Conservation (phyloP, 805 yeast species). For the Blastobotrys mokoenaii region DNA sequence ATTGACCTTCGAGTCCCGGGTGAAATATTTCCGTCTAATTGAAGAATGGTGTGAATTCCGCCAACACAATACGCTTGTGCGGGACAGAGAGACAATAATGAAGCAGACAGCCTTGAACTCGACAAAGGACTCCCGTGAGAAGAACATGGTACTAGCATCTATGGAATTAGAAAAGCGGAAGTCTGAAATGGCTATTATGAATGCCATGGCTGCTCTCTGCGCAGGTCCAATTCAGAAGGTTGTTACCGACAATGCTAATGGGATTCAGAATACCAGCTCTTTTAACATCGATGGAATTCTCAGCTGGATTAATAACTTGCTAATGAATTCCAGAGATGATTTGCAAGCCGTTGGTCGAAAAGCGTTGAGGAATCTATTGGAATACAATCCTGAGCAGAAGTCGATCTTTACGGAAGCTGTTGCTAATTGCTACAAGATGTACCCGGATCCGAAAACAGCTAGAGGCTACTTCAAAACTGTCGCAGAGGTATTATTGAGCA, state of each 20-base stretch:
- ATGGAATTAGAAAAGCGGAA: slow-evolving; percentile 72
- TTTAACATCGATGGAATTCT: slow-evolving; percentile 64
- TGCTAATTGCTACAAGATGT: slow-evolving; percentile 53
- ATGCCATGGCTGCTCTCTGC: slow-evolving; percentile 78
- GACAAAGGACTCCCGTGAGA: slow-evolving; percentile 30
- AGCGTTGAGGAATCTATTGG: slow-evolving; percentile 64
- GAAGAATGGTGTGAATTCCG: slow-evolving; percentile 97
- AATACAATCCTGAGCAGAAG: slow-evolving; percentile 45
- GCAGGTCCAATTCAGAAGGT: slow-evolving; percentile 48
- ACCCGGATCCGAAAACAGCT: slow-evolving; percentile 38
- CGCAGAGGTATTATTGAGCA: slow-evolving; percentile 52
- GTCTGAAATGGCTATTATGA: slow-evolving; percentile 61
- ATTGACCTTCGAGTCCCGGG: slow-evolving; percentile 81
- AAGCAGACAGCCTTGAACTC: slow-evolving; percentile 27
- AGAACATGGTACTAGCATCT: slow-evolving; percentile 47
- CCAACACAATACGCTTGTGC: slow-evolving; percentile 47
- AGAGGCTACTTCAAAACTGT: slow-evolving; percentile 66
- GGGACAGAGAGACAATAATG: slow-evolving; percentile 62
- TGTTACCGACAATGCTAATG: slow-evolving; percentile 31
- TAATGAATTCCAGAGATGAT: slow-evolving; percentile 47
- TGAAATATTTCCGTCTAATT: slow-evolving; percentile 69
- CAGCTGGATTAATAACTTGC: slow-evolving; percentile 73
- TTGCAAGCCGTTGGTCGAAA: slow-evolving; percentile 55
- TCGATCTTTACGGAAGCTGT: slow-evolving; percentile 52
- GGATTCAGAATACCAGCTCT: slow-evolving; percentile 35